A percentile compares a stretch with the other conserved stretches of the same genome.
Conservation (phyloP, 1,284 basidiomycete genomes). For the Rhodotorula sp. region DNA sequence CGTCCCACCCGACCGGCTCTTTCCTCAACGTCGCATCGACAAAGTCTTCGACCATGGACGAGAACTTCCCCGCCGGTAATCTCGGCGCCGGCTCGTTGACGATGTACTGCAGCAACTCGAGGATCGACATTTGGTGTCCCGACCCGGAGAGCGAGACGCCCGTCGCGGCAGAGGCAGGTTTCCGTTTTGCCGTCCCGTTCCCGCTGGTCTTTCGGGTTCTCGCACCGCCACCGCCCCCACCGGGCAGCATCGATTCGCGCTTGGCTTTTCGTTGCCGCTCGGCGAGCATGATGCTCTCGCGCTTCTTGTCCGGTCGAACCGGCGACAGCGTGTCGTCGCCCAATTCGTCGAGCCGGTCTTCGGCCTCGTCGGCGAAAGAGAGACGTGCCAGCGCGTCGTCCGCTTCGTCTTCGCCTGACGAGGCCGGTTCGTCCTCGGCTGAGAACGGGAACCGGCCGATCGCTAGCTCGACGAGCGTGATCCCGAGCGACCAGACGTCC, state of each 20-base stretch:
- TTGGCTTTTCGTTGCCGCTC: slow-evolving; percentile 32
- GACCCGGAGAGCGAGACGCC: slow-evolving; percentile 86
- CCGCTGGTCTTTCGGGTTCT: slow-evolving; percentile 1
- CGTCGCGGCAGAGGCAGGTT: slow-evolving; percentile 45
- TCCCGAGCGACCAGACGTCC: slow-evolving; percentile 95
- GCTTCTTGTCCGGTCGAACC: slow-evolving; percentile 34
- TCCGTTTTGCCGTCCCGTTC: not conserved
- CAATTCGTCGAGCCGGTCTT: slow-evolving; percentile 23
- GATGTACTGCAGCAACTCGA: slow-evolving; percentile 95
- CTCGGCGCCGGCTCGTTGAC: slow-evolving; percentile 92
- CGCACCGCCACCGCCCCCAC: slow-evolving; percentile 1
- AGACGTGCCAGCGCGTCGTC: slow-evolving; percentile 49
- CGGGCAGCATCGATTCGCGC: slow-evolving; percentile 10
- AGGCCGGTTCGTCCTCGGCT: slow-evolving; percentile 50
- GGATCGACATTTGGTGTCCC: slow-evolving; percentile 92
- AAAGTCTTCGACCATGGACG: slow-evolving; percentile 54
- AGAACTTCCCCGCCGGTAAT: slow-evolving; percentile 58
- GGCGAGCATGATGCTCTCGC: slow-evolving; percentile 37
- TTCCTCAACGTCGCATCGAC: slow-evolving; percentile 67
- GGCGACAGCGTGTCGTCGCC: slow-evolving; percentile 43
- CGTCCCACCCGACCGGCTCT: slow-evolving; percentile 59
- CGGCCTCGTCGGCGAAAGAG: slow-evolving; percentile 37
- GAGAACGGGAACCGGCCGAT: slow-evolving; percentile 91
- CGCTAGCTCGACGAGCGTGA: slow-evolving; percentile 90
- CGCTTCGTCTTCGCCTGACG: slow-evolving; percentile 56